Conservation (phyloP, 768 basidiomycete species). For the Astraeus odoratus region DNA sequence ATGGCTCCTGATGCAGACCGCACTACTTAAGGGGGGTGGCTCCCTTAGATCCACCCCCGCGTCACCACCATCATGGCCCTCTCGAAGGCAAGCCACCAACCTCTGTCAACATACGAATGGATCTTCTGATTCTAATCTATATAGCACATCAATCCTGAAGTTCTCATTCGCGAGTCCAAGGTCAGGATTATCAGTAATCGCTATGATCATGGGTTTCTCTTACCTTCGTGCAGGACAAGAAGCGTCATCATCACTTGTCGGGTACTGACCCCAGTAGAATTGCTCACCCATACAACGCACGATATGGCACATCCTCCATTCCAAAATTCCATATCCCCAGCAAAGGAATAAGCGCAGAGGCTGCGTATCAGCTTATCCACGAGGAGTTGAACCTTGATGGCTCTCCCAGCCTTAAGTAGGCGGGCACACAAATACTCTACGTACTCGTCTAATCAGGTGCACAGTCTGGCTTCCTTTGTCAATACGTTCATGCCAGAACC, state of each 20-base stretch:
- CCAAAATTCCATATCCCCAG: slow-evolving; percentile 63
- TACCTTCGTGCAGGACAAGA: slow-evolving; percentile 39
- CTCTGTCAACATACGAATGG: neutral
- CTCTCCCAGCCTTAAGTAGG: slow-evolving; percentile 45
- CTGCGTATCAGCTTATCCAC: slow-evolving; percentile 51
- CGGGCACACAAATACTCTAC: too few relatives aligned
- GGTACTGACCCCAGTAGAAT: slow-evolving; percentile 26
- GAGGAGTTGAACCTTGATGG: slow-evolving; percentile 59
- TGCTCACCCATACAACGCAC: slow-evolving; percentile 47
- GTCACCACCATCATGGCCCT: slow-evolving; percentile 42
- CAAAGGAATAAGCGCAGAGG: slow-evolving; percentile 51
- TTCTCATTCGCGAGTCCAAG: slow-evolving; percentile 51
- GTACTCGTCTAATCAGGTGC: slow-evolving; percentile 1
- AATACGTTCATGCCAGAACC: slow-evolving; percentile 56
- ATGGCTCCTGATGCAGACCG: too few relatives aligned
- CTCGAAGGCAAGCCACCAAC: slow-evolving; percentile 40
- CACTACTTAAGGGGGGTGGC: neutral
- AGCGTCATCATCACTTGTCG: slow-evolving; percentile 31
- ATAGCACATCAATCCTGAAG: slow-evolving; percentile 64
- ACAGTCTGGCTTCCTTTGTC: slow-evolving; percentile 55
- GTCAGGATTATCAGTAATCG: slow-evolving; percentile 26
- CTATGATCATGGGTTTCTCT: neutral
- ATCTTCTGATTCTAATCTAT: slow-evolving; percentile 1
- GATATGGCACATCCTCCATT: slow-evolving; percentile 60
- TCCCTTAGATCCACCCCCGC: slow-evolving; percentile 2